Conservation (phyloP, 1,284 basidiomycete genomes). For the Mycena sp. region DNA sequence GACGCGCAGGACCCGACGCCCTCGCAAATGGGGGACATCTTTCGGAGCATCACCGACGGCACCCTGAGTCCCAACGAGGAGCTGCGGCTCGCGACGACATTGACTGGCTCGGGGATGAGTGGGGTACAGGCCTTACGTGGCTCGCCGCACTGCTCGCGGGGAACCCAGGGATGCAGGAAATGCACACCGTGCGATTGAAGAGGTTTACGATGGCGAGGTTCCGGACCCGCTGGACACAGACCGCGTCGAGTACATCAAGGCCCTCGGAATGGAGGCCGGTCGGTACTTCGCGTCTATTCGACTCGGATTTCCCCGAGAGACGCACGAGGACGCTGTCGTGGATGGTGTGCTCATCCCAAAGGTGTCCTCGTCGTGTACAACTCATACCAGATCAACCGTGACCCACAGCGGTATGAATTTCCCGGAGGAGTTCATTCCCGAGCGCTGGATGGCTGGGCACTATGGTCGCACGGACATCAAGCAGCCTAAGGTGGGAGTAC, state of each 20-base stretch:
- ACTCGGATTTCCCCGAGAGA: conserved; percentile 21
- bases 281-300: conserved; percentile 19
- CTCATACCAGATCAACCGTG: conserved; percentile 24
- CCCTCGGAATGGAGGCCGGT: conserved; percentile 15
- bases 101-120: conserved; percentile 15
- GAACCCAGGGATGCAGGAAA: conserved; percentile 22
- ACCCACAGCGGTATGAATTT: conserved; percentile 20
- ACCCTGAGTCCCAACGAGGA: conserved; percentile 17
- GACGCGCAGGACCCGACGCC: conserved; percentile 14
- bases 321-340: conserved; percentile 16
- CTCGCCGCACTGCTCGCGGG: conserved; percentile 12
- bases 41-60: conserved; percentile 6
- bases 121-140: conserved; percentile 13
- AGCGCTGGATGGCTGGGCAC: conserved; percentile 22
- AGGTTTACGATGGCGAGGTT: conserved; percentile 13
- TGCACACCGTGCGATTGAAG: conserved; percentile 17
- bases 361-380: conserved; percentile 23
- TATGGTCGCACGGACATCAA: conserved; percentile 16
- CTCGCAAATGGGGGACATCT: conserved; percentile 17
- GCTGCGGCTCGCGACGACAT: conserved; percentile 20
- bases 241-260: no score
- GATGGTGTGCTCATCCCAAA: conserved; percentile 19
- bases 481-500: conserved; percentile 19
- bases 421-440: conserved; percentile 18
- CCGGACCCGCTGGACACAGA: conserved; percentile 22